A percentile compares a stretch with the other conserved stretches of the same genome.
Conservation (phyloP, 495 filamentous ascomycete genomes). For the Podospora pseudopauciseta region DNA sequence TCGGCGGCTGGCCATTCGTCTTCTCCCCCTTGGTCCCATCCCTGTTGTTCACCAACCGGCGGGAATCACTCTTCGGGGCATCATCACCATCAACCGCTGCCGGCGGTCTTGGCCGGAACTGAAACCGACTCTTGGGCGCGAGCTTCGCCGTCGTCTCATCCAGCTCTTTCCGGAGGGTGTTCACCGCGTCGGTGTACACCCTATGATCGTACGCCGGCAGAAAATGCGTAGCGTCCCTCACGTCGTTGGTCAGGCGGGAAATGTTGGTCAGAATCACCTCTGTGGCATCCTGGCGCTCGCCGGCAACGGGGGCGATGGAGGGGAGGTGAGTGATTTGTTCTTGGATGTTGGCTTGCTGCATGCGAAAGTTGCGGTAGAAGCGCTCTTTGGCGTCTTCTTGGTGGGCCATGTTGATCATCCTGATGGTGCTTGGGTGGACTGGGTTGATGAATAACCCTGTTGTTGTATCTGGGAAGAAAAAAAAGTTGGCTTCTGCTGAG, state of each 20-base stretch:
- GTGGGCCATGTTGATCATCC: background rate
- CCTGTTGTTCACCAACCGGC: conserved; percentile 6
- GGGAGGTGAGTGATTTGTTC: conserved; percentile 40
- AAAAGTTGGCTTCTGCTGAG: background rate
- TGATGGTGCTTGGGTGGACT: background rate
- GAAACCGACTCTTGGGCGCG: conserved; percentile 43
- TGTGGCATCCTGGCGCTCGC: conserved; percentile 46
- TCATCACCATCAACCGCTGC: no score
- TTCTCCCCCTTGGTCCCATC: background rate
- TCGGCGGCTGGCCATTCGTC: background rate
- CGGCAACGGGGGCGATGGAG: conserved; percentile 33
- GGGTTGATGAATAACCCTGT: background rate
- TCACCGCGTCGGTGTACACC: conserved; percentile 42
- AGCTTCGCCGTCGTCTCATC: conserved; percentile 40
- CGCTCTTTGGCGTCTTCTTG: conserved; percentile 55
- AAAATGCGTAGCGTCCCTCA: conserved; percentile 43
- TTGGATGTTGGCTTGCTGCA: conserved; percentile 56
- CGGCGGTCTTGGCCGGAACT: conserved; percentile 41
- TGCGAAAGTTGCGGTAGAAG: conserved; percentile 77
- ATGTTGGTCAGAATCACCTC: conserved; percentile 44
- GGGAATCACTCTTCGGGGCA: background rate
- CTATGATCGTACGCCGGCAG: conserved; percentile 47
- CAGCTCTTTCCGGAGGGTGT: conserved; percentile 42
- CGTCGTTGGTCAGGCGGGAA: conserved; percentile 41
- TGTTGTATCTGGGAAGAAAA: background rate